A percentile compares a stretch with the other conserved stretches of the same genome.
These are phyloP conservation scores for Auriculariales sp. DNA, from an alignment of 768 basidiomycete genomes.

Conservation along the genomic window DNA sequence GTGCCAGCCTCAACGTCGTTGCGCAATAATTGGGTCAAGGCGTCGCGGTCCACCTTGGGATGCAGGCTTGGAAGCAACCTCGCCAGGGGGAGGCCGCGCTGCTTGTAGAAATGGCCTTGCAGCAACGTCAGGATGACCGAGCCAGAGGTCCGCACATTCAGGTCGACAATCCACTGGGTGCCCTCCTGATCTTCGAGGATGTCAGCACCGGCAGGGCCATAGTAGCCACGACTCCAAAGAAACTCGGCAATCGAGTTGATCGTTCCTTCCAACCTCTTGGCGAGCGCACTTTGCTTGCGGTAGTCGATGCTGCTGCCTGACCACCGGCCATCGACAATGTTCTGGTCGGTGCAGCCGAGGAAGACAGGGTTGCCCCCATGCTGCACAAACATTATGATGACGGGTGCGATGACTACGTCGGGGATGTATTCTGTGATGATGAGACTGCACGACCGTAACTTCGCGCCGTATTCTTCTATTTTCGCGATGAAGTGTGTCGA, in stretches of 20 bases:
- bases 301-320: background rate
- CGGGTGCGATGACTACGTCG: background rate
- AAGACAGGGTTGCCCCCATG: background rate
- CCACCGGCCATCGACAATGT: background rate
- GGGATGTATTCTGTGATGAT: background rate
- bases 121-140: background rate
- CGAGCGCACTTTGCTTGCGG: background rate
- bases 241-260: background rate
- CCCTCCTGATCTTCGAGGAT: background rate
- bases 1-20: background rate
- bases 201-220: background rate
- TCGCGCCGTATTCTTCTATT: background rate
- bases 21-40: background rate
- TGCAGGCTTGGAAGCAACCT: background rate
- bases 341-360: background rate
- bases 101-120: background rate
- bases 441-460: background rate
- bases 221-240: background rate
- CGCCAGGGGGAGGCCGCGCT: background rate
- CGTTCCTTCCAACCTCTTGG: background rate
- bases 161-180: background rate
- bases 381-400: background rate
- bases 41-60: background rate
- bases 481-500: background rate
- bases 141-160: background rate